These are phyloP conservation scores for Pseudocercospora eumusae DNA, from an alignment of 2,329 filamentous ascomycete genomes.

Conservation along the genomic window DNA sequence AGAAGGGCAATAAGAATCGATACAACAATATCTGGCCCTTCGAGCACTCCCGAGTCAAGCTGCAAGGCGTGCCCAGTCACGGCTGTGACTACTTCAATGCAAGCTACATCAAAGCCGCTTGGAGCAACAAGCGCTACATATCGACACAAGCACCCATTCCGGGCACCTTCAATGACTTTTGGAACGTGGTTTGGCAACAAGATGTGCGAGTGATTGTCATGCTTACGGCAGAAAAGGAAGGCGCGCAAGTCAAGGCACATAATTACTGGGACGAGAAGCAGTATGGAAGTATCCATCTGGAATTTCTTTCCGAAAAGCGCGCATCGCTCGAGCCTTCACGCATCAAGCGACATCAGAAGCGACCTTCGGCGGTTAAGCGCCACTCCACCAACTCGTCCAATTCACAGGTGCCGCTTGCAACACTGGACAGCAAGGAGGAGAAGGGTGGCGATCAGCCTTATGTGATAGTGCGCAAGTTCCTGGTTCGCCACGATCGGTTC, in stretches of 20 bases:
- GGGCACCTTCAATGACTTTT: conserved; percentile 93
- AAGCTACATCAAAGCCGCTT: conserved; percentile 75
- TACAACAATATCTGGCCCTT: conserved; percentile 99
- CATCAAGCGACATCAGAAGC: conserved; percentile 49
- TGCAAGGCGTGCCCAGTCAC: conserved; percentile 66
- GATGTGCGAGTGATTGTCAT: conserved; percentile 94
- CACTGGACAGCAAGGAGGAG: conserved; percentile 32
- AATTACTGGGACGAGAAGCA: conserved; percentile 83
- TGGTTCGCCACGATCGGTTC: conserved; percentile 71
- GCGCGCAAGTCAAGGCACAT: conserved; percentile 91
- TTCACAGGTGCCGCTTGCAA: conserved; percentile 35
- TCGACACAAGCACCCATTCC: conserved; percentile 92
- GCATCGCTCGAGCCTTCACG: conserved; percentile 68
- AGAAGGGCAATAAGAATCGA: conserved; percentile 91
- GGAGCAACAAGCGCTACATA: conserved; percentile 91
- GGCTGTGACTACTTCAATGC: conserved; percentile 95
- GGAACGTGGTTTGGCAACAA: conserved; percentile 96
- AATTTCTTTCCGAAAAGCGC: conserved; percentile 76
- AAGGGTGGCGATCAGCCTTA: conserved; percentile 62
- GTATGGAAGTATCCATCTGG: conserved; percentile 76
- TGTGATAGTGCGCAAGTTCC: conserved; percentile 84
- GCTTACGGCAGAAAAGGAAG: conserved; percentile 91
- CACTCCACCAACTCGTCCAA: conserved; percentile 41
- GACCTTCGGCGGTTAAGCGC: conserved; percentile 42
- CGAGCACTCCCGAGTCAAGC: conserved; percentile 83